Conservation (phyloP, 179 eudicot genomes). For the Amaranthus tricolor region DNA sequence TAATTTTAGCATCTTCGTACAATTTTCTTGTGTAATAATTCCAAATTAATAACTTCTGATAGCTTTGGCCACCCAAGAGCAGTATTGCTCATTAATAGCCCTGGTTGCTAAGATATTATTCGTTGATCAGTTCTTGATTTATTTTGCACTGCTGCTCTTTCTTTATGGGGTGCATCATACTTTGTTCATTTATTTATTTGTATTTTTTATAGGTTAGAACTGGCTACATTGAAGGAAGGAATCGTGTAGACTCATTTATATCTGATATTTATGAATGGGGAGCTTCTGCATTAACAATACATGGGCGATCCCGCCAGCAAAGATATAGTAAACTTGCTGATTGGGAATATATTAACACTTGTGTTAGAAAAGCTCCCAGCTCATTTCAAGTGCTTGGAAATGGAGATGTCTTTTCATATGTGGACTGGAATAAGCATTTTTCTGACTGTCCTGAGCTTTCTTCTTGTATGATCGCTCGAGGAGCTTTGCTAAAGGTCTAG, state of each 20-base stretch:
- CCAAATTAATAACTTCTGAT: neutral
- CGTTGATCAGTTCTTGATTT: neutral
- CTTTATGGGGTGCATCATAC: constrained; percentile 2
- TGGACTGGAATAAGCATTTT: constrained; percentile 78
- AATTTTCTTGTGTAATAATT: no score
- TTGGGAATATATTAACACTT: constrained; percentile 76
- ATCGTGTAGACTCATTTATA: constrained; percentile 70
- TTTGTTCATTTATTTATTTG: neutral
- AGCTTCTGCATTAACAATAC: constrained; percentile 84
- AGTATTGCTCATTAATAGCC: neutral
- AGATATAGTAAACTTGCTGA: constrained; percentile 97
- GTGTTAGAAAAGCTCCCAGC: constrained; percentile 67
- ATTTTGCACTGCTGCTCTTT: neutral
- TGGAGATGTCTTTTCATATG: constrained; percentile 87
- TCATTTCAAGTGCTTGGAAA: constrained; percentile 78
- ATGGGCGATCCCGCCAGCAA: constrained; percentile 95
- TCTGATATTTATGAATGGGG: constrained; percentile 83
- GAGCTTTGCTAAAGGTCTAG: constrained; percentile 87
- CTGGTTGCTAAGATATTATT: neutral
- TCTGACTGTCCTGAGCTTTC: constrained; percentile 86
- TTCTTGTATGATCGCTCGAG: constrained; percentile 93
- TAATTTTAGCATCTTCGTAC: no score
- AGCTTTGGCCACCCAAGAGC: neutral
- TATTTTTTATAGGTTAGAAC: constrained; percentile 63
- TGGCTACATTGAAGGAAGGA: constrained; percentile 84